Percentiles rank a stretch among this genome's conserved stretches.
These are phyloP conservation scores for Epichloe gansuensis DNA, from an alignment of 2,329 filamentous ascomycete genomes.

Conservation along the genomic window DNA sequence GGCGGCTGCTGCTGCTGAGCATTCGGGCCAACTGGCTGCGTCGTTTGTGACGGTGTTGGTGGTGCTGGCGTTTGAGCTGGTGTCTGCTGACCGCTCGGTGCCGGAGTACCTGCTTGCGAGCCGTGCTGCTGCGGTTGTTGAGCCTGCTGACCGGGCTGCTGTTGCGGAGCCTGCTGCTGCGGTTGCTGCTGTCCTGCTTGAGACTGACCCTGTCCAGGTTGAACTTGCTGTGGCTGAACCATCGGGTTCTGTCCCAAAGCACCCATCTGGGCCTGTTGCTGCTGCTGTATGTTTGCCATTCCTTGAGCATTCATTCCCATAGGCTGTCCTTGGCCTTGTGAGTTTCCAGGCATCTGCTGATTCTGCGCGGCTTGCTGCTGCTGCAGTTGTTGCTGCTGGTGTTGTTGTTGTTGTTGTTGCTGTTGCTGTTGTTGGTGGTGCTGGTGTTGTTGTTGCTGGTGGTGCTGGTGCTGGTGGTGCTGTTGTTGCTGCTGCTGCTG, in stretches of 20 bases:
- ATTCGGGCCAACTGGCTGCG: slow-evolving; percentile 15
- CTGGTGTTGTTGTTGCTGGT: slow-evolving; percentile 29
- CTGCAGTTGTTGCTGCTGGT: slow-evolving; percentile 23
- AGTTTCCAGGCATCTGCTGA: slow-evolving; percentile 28
- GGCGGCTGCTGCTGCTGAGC: slow-evolving; percentile 18
- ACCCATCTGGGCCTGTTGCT: slow-evolving; percentile 9
- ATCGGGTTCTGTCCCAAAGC: slow-evolving; percentile 8
- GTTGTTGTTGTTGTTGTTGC: slow-evolving; percentile 24
- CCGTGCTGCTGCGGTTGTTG: slow-evolving; percentile 20
- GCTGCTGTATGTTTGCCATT: slow-evolving; percentile 26
- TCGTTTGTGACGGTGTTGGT: slow-evolving; percentile 10
- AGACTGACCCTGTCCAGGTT: slow-evolving; percentile 11
- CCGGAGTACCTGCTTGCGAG: slow-evolving; percentile 7
- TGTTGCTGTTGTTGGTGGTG: slow-evolving; percentile 31
- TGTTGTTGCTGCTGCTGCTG: slow-evolving; percentile 22
- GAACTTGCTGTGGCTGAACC: slow-evolving; percentile 11
- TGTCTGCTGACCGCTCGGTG: slow-evolving; percentile 23
- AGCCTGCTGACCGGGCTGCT: slow-evolving; percentile 32
- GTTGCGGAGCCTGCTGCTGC: slow-evolving; percentile 34
- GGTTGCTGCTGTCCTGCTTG: slow-evolving; percentile 28
- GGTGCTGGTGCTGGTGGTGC: slow-evolving; percentile 22
- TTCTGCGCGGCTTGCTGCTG: slow-evolving; percentile 22
- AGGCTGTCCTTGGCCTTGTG: slow-evolving; percentile 26
- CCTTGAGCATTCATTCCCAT: slow-evolving; percentile 36
- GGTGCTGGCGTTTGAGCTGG: slow-evolving; percentile 26